Percentiles rank a stretch among this genome's conserved stretches.
phyloP scores from a whole-genome alignment of 148 eudicot genomes.

The Rhododendron kiyosumense region DNA sequence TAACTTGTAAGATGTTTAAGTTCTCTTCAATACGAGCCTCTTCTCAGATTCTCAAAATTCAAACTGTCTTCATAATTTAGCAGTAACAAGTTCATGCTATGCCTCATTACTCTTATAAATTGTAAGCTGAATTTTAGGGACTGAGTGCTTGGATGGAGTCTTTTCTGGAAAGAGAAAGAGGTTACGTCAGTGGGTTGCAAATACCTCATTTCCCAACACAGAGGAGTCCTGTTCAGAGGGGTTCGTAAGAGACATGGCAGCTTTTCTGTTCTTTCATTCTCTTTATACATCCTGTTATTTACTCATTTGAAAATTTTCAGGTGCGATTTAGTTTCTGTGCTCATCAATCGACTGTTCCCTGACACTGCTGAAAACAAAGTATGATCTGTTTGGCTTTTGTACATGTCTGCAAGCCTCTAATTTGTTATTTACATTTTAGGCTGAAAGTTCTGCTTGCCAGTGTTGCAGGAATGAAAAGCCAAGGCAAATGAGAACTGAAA shows the following conservation, averaged over 20 bases:
- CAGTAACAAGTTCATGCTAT: not conserved
- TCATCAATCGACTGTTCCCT: slow-evolving; percentile 61
- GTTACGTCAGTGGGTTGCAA: slow-evolving; percentile 44
- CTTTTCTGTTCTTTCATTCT: slow-evolving; percentile 6
- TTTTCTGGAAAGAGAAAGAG: slow-evolving; percentile 58
- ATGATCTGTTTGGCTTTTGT: slow-evolving; percentile 19
- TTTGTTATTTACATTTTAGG: slow-evolving; percentile 7
- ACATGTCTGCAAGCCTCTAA: not conserved
- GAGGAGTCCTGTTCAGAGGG: slow-evolving; percentile 27
- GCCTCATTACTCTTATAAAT: not conserved
- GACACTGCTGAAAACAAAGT: slow-evolving; percentile 37
- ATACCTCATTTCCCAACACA: slow-evolving; percentile 26
- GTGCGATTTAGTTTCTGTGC: slow-evolving; percentile 59
- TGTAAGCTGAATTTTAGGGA: slow-evolving; percentile 23
- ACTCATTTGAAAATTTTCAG: slow-evolving; percentile 27
- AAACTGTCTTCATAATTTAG: not conserved
- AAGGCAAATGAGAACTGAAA: slow-evolving; percentile 17
- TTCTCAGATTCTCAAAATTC: not conserved
- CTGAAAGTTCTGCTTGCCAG: slow-evolving; percentile 34
- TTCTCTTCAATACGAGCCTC: not conserved
- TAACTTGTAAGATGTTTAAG: not conserved
- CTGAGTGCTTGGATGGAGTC: slow-evolving; percentile 31
- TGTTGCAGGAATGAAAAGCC: slow-evolving; percentile 17
- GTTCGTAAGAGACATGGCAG: slow-evolving; percentile 47
- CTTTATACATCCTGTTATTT: slow-evolving; percentile 8